These are phyloP conservation scores for Talaromyces sp. DNA, from an alignment of 2,329 filamentous ascomycete species.

Conservation along the genomic window DNA sequence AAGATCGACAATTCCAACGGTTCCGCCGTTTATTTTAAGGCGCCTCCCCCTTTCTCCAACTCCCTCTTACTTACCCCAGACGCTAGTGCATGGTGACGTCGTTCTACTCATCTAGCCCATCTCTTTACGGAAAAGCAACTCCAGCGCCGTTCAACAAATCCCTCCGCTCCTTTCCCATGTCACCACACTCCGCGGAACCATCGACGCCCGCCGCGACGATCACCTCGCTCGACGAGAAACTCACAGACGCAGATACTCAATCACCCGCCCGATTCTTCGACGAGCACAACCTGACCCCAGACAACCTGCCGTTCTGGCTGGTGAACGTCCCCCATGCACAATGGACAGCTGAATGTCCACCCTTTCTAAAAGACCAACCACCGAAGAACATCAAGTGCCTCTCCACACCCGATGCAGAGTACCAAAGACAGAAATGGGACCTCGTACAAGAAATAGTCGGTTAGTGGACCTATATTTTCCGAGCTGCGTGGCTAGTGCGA, in stretches of 20 bases:
- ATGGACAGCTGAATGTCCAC: slow-evolving; percentile 69
- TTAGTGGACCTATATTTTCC: slow-evolving; percentile 29
- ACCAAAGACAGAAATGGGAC: slow-evolving; percentile 67
- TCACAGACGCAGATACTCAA: slow-evolving; percentile 18
- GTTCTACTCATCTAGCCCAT: neutral
- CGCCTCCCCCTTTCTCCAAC: neutral
- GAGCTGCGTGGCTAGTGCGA: neutral
- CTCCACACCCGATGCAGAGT: slow-evolving; percentile 68
- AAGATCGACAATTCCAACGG: slow-evolving; percentile 8
- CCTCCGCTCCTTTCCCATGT: neutral
- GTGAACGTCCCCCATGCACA: slow-evolving; percentile 70
- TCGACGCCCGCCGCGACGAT: slow-evolving; percentile 27
- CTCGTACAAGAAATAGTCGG: slow-evolving; percentile 66
- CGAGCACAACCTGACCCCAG: slow-evolving; percentile 10
- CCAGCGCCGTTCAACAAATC: neutral
- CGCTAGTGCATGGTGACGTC: neutral
- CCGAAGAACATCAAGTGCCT: slow-evolving; percentile 73
- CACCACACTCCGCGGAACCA: slow-evolving; percentile 12
- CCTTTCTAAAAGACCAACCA: slow-evolving; percentile 65
- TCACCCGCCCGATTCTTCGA: slow-evolving; percentile 15
- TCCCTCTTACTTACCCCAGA: neutral
- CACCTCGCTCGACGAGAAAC: slow-evolving; percentile 27
- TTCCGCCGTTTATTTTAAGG: neutral
- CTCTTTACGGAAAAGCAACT: neutral
- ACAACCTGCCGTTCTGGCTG: slow-evolving; percentile 72